phyloP scores from a whole-genome alignment of 208 protist species.

The Trypanosoma lewisi region DNA sequence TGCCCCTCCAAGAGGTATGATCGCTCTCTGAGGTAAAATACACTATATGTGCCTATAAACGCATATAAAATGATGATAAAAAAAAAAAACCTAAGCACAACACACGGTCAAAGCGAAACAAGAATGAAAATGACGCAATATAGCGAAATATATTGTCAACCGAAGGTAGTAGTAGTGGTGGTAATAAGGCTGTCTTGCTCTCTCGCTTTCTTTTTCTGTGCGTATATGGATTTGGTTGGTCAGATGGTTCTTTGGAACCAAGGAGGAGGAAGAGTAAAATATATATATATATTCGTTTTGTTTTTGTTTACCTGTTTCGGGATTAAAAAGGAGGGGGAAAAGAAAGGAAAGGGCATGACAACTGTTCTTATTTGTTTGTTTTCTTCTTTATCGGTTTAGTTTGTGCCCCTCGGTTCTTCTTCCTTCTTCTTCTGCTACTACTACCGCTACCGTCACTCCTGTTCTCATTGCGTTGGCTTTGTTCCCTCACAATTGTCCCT shows the following conservation, averaged over 20 bases:
- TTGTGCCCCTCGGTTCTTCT: constrained; percentile 1
- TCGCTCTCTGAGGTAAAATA: constrained; percentile 6
- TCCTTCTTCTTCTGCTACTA: neutral
- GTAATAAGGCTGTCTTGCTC: neutral
- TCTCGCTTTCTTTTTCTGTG: neutral
- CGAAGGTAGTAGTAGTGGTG: too few species aligned
- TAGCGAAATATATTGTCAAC: too few species aligned
- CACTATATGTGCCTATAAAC: neutral
- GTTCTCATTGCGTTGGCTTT: too few species aligned
- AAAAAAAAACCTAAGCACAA: too few species aligned
- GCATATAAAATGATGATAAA: neutral
- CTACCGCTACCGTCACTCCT: neutral
- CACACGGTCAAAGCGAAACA: too few species aligned
- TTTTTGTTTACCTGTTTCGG: too few species aligned
- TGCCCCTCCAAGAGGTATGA: constrained; percentile 46
- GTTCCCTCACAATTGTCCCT: too few species aligned
- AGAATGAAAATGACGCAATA: too few species aligned
- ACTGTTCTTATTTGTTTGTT: neutral
- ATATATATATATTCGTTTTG: too few species aligned
- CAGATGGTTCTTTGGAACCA: neutral
- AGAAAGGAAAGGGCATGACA: neutral
- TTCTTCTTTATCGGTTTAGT: constrained; percentile 3
- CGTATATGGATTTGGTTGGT: neutral
- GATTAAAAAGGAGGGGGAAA: neutral
- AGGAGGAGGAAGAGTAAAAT: neutral